Percentiles rank a stretch among this genome's conserved stretches.
These are phyloP conservation scores for Sisymbrium irio DNA, from an alignment of 345 rosid genomes.

Conservation along the genomic window DNA sequence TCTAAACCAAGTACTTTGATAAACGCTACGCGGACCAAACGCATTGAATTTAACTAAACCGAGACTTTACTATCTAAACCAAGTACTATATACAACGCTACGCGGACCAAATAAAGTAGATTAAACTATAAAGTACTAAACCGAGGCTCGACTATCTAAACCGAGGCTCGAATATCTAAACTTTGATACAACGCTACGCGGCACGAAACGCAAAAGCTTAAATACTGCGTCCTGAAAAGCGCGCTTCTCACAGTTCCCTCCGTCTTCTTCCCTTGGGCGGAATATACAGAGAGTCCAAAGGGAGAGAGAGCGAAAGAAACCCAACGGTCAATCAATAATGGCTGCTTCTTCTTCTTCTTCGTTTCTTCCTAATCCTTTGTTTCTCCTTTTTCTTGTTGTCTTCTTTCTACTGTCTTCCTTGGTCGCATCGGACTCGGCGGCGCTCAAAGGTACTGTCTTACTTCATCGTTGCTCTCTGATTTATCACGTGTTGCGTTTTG, in stretches of 20 bases:
- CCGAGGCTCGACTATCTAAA: neutral
- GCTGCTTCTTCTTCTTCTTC: conserved; percentile 3
- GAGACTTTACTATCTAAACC: neutral
- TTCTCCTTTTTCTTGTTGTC: neutral
- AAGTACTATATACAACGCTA: conserved; percentile 9
- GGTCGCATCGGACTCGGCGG: neutral
- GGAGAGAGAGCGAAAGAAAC: neutral
- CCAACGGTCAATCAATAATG: conserved; percentile 14
- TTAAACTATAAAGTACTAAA: neutral
- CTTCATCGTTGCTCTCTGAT: neutral
- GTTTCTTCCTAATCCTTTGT: neutral
- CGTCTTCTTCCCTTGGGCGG: neutral
- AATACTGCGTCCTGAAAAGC: neutral
- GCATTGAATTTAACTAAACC: neutral
- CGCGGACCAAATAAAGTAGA: conserved; percentile 6
- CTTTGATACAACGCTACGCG: conserved; percentile 27
- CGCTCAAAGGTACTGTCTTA: conserved; percentile 10
- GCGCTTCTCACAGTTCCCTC: neutral
- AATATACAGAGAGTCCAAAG: neutral
- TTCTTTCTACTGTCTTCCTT: neutral
- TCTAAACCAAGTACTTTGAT: too few species aligned
- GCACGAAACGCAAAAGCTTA: conserved; percentile 17
- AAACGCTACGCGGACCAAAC: too few species aligned
- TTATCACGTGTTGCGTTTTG: neutral
- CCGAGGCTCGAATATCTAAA: neutral